A percentile compares a stretch with the other conserved stretches of the same genome.
These are phyloP conservation scores for Neurospora sp. DNA, from an alignment of 495 filamentous ascomycete genomes.

Conservation along the genomic window DNA sequence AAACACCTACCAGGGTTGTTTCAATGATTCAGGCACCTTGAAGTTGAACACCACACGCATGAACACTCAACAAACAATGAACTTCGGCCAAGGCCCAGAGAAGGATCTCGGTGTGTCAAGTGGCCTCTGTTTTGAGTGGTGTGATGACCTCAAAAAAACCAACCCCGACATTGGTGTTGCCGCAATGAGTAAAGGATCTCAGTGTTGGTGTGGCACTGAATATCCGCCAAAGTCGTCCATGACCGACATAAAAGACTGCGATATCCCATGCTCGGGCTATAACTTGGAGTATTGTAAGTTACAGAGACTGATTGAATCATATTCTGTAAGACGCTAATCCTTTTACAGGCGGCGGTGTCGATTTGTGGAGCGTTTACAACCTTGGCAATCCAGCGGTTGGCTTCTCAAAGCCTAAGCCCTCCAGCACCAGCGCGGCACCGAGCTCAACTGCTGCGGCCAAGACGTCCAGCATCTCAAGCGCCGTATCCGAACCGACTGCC, in stretches of 20 bases:
- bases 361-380: slow-evolving; percentile 39
- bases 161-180: no score
- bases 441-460: slow-evolving; percentile 6
- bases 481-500: slow-evolving; percentile 2
- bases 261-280: slow-evolving; percentile 47
- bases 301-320: background rate
- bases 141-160: no score
- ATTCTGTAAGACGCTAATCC: slow-evolving; percentile 17
- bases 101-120: background rate
- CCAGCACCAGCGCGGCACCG: background rate
- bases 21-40: slow-evolving; percentile 13
- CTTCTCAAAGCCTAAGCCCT: background rate
- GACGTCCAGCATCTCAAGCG: slow-evolving; percentile 10
- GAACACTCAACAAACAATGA: slow-evolving; percentile 1
- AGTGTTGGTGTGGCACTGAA: slow-evolving; percentile 53
- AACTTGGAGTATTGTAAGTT: slow-evolving; percentile 47
- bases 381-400: slow-evolving; percentile 30
- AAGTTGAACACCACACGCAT: slow-evolving; percentile 7
- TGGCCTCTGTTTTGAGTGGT: slow-evolving; percentile 1
- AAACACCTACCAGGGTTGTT: slow-evolving; percentile 21
- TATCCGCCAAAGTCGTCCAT: slow-evolving; percentile 40
- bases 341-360: slow-evolving; percentile 41
- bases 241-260: slow-evolving; percentile 43
- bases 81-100: background rate
- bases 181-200: slow-evolving; percentile 9